phyloP scores from a whole-genome alignment of 495 filamentous ascomycete species.

The Penicillium egyptiacum region DNA sequence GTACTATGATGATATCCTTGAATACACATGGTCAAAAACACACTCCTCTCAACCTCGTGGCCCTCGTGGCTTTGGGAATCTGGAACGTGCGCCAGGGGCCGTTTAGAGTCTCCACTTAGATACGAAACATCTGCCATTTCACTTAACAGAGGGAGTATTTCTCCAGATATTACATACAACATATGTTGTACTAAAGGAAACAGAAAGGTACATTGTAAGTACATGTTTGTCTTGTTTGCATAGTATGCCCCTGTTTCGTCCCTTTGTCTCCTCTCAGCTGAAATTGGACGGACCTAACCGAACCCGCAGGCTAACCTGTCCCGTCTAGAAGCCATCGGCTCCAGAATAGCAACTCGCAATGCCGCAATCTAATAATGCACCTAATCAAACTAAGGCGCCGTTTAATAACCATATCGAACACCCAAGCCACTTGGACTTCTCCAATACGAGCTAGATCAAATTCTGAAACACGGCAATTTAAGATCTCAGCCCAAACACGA shows the following conservation, averaged over 20 bases:
- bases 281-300: neutral
- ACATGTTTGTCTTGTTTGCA: slow-evolving; percentile 1
- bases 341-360: neutral
- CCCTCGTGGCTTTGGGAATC: slow-evolving; percentile 1
- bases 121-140: neutral
- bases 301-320: neutral
- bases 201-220: too few relatives aligned
- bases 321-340: neutral
- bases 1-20: neutral
- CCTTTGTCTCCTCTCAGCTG: neutral
- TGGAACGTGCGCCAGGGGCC: slow-evolving; percentile 19
- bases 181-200: too few relatives aligned
- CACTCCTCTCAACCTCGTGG: too few relatives aligned
- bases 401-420: slow-evolving; percentile 10
- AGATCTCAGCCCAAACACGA: neutral
- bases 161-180: too few relatives aligned
- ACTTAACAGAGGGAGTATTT: neutral
- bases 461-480: slow-evolving; percentile 5
- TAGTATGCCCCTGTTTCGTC: neutral
- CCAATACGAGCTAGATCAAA: neutral
- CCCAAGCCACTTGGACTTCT: neutral
- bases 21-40: too few relatives aligned
- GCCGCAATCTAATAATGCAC: neutral
- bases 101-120: slow-evolving; percentile 11
- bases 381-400: slow-evolving; percentile 8